A percentile compares a stretch with the other conserved stretches of the same genome.
Conservation (phyloP, 257 asterid genomes). For the Eucommia ulmoides region DNA sequence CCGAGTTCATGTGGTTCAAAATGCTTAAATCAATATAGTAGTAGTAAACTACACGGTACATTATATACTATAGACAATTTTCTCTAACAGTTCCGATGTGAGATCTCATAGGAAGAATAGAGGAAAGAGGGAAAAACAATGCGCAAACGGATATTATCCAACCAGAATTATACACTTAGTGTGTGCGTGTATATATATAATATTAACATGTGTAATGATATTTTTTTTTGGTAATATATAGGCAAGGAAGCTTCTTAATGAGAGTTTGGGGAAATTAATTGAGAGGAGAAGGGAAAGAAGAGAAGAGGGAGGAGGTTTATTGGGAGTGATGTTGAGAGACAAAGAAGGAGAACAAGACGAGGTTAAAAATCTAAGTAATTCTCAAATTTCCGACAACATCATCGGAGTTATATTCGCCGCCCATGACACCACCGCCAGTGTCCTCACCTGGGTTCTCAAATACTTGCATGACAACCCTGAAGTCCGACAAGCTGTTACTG, state of each 20-base stretch:
- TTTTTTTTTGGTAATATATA: conserved; percentile 1
- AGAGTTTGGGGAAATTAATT: conserved; percentile 28
- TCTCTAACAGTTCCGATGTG: too few relatives aligned
- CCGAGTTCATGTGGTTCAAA: too few relatives aligned
- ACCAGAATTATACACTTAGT: too few relatives aligned
- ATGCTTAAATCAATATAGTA: too few relatives aligned
- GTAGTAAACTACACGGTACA: too few relatives aligned
- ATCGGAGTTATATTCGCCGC: conserved; percentile 72
- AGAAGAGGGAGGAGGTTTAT: conserved; percentile 29
- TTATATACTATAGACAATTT: too few relatives aligned
- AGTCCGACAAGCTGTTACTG: conserved; percentile 34
- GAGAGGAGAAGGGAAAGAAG: conserved; percentile 29
- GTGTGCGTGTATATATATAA: too few relatives aligned
- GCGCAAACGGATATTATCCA: too few relatives aligned
- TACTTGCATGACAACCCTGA: conserved; percentile 41
- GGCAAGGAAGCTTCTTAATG: conserved; percentile 47
- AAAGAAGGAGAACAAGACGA: conserved; percentile 16
- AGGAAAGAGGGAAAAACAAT: too few relatives aligned
- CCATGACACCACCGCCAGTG: conserved; percentile 65
- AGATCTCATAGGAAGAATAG: too few relatives aligned
- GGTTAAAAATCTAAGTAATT: conserved; percentile 23
- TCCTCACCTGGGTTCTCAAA: conserved; percentile 60
- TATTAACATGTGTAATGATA: too few relatives aligned
- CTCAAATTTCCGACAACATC: conserved; percentile 56
- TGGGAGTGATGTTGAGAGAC: conserved; percentile 33